phyloP scores from a whole-genome alignment of 2,329 filamentous ascomycete genomes.

The Pseudocercospora vitis region DNA sequence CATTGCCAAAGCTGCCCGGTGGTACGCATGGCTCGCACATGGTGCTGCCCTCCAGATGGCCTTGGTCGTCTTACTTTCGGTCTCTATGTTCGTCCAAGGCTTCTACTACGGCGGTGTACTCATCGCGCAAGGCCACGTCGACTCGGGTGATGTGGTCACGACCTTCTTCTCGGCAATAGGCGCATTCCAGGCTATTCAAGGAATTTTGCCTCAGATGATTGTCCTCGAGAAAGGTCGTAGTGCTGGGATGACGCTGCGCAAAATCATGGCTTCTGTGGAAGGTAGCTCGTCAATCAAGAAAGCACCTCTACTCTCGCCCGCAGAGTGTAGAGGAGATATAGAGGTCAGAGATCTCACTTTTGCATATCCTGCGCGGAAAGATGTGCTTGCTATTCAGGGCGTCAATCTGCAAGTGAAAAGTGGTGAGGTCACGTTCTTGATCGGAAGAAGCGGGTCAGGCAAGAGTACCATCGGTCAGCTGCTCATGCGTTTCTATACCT shows the following conservation, averaged over 20 bases:
- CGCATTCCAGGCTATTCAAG: slow-evolving; percentile 72
- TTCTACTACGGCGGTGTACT: slow-evolving; percentile 84
- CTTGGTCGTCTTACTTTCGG: slow-evolving; percentile 70
- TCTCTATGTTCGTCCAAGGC: slow-evolving; percentile 78
- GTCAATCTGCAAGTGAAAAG: slow-evolving; percentile 69
- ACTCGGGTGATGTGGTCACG: slow-evolving; percentile 70
- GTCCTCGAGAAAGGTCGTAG: slow-evolving; percentile 76
- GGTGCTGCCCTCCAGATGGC: slow-evolving; percentile 71
- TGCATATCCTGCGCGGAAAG: slow-evolving; percentile 71
- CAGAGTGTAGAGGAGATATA: slow-evolving; percentile 64
- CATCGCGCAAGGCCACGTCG: slow-evolving; percentile 58
- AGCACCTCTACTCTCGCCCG: slow-evolving; percentile 29
- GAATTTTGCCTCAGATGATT: slow-evolving; percentile 73
- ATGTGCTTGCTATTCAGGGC: slow-evolving; percentile 59
- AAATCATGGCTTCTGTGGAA: slow-evolving; percentile 43
- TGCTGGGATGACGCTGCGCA: slow-evolving; percentile 65
- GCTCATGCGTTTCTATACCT: slow-evolving; percentile 73
- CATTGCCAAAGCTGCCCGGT: slow-evolving; percentile 58
- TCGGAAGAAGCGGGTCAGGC: slow-evolving; percentile 84
- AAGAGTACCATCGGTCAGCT: slow-evolving; percentile 87
- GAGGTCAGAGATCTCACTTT: slow-evolving; percentile 61
- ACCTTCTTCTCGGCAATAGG: slow-evolving; percentile 82
- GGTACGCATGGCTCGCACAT: slow-evolving; percentile 68
- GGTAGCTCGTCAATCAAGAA: slow-evolving; percentile 23
- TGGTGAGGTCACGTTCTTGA: slow-evolving; percentile 73